Conservation (phyloP, 2,329 filamentous ascomycete species). For the Paramyrothecium sp. region DNA sequence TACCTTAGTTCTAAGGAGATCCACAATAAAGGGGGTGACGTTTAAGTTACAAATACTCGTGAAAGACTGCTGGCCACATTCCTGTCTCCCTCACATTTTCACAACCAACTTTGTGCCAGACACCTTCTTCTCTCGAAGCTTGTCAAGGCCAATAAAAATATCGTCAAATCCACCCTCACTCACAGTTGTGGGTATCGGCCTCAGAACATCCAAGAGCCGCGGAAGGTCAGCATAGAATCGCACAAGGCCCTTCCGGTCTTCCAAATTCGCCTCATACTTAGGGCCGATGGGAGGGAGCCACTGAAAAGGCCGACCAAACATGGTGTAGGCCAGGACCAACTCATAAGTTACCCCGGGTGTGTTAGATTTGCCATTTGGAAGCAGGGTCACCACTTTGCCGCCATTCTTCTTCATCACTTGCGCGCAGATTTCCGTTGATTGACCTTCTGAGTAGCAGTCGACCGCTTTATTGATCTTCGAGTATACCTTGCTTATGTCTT, state of each 20-base stretch:
- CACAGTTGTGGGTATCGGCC: constrained; percentile 14
- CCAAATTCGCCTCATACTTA: constrained; percentile 22
- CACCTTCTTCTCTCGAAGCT: too few species aligned
- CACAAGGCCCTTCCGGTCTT: constrained; percentile 17
- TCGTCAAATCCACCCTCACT: constrained; percentile 13
- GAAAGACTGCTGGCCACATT: too few species aligned
- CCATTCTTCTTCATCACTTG: constrained; percentile 18
- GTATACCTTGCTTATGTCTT: constrained; percentile 14
- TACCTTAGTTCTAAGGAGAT: too few species aligned
- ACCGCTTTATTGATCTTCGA: constrained; percentile 24
- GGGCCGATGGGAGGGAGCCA: constrained; percentile 23
- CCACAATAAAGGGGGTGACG: too few species aligned
- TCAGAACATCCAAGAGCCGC: constrained; percentile 7
- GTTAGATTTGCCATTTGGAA: constrained; percentile 16
- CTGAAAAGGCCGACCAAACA: constrained; percentile 19
- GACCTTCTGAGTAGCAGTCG: constrained; percentile 28
- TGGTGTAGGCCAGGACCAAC: constrained; percentile 20
- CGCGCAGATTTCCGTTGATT: constrained; percentile 25
- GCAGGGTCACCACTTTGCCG: constrained; percentile 25
- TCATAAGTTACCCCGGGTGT: constrained; percentile 15
- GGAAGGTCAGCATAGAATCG: constrained; percentile 19
- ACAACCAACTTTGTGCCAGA: too few species aligned
- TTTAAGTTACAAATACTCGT: too few species aligned
- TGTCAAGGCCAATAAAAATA: too few species aligned
- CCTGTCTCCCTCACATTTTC: too few species aligned